Evolutionary conservation across 169 alveolate genomes (phyloP), one percentile per base, ranked within the genome.

Genomic region (Plasmodium reichenowi): DNA sequence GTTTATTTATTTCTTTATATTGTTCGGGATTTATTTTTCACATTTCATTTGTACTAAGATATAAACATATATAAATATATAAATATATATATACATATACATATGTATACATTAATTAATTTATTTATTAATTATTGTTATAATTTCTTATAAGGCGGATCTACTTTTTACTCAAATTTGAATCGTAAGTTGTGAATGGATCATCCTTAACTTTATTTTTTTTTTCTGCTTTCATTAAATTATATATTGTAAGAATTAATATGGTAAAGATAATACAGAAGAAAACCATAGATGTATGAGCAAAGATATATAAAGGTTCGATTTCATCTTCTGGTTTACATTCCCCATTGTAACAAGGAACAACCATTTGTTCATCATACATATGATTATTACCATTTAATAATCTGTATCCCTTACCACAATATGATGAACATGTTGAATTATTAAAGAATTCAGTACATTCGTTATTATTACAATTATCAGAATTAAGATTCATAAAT

Each of bases 261-360:
- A 76, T 50, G 52, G 78, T 38, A 45, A 48, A 3, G 24, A 66
- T 76, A 15, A 76, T 76, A 59, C 89, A 76, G 63, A 76, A 76
- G 56, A 76, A 64, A 76, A 76, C 76, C 15, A 76, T 76, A 43
- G 89, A 63, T 20, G 78, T 32, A 70, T 59, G 67, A 20, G 78
- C 68, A 68, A 76, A 76, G 9, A 76, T 76, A 58, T 64, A 12
- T 15, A 76, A 68, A 13, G 89, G 89, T 56, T 76, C 89, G 48
- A 45, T 15, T 13, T 32, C 63, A 76, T 76, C 76, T 64, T 76
- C 75, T 52, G 29, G 20, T 47, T 66, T 47, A 64, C 89, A 76
- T 9, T 76, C 66, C 24, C 89, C 89, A 76, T 76, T 66, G 71
- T 76, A 64, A 50, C 89, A 76, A 3, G 89, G 89, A 26, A 76